Conservation (phyloP, 495 filamentous ascomycete species). For the Tuber borchii region DNA sequence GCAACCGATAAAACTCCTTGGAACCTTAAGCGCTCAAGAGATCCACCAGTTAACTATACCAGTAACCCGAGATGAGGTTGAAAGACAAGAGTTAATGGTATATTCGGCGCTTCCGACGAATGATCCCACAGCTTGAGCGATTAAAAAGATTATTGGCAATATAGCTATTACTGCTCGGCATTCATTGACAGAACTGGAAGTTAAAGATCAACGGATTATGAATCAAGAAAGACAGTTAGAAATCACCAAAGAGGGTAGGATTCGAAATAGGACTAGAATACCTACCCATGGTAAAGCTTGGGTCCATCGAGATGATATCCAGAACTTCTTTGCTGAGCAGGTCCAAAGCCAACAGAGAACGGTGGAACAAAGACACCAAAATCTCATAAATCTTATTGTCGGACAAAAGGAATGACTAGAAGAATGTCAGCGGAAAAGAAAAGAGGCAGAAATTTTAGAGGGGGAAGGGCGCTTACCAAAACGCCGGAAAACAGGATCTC, state of each 20-base stretch:
- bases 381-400: too few relatives aligned
- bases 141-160: neutral
- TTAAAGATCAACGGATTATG: too few relatives aligned
- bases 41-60: neutral
- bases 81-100: neutral
- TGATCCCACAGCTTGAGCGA: neutral
- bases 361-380: too few relatives aligned
- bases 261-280: too few relatives aligned
- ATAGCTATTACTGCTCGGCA: neutral
- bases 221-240: neutral
- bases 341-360: too few relatives aligned
- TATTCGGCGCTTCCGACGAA: neutral
- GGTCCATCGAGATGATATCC: too few relatives aligned
- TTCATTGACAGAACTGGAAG: neutral
- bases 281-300: too few relatives aligned
- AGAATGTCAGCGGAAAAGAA: neutral
- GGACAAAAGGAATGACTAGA: neutral
- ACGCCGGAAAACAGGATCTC: too few relatives aligned
- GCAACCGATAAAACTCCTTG: neutral
- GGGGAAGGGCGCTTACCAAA: neutral
- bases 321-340: too few relatives aligned
- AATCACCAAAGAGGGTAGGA: neutral
- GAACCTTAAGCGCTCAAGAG: neutral
- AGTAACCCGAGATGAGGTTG: neutral
- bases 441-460: neutral